Conservation (phyloP, 2,329 filamentous ascomycete genomes). For the Cercospora brassicicola region DNA sequence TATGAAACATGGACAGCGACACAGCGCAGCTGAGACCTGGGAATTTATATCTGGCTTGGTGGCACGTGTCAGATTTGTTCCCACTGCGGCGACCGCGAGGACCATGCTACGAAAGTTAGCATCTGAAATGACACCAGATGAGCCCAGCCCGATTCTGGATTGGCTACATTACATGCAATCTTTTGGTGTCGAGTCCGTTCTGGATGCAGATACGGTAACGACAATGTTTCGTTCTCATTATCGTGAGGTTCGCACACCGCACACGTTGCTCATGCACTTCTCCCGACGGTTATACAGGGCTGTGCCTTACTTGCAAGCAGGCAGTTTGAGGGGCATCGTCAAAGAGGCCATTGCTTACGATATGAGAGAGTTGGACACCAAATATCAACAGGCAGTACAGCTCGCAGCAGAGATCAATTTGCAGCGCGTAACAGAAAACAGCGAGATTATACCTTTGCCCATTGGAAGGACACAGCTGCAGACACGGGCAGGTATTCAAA, state of each 20-base stretch:
- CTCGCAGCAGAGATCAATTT: slow-evolving; percentile 12
- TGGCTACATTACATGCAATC: slow-evolving; percentile 30
- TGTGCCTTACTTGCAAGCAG: slow-evolving; percentile 25
- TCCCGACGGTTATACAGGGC: slow-evolving; percentile 26
- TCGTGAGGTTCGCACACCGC: slow-evolving; percentile 30
- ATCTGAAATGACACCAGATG: slow-evolving; percentile 13
- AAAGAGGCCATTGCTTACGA: slow-evolving; percentile 33
- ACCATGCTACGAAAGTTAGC: slow-evolving; percentile 32
- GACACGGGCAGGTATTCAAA: neutral
- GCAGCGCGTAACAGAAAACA: neutral
- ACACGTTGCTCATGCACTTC: slow-evolving; percentile 32
- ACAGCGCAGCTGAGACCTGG: slow-evolving; percentile 31
- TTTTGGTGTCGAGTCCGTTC: slow-evolving; percentile 20
- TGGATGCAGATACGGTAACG: slow-evolving; percentile 26
- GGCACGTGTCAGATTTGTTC: slow-evolving; percentile 26
- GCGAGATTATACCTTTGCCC: slow-evolving; percentile 19
- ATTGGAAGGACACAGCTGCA: neutral
- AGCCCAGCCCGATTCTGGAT: slow-evolving; percentile 22
- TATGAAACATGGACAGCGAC: slow-evolving; percentile 21
- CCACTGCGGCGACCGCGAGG: slow-evolving; percentile 29
- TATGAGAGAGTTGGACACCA: slow-evolving; percentile 24
- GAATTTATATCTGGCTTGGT: slow-evolving; percentile 31
- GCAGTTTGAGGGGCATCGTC: slow-evolving; percentile 25
- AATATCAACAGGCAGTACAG: neutral
- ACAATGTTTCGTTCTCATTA: slow-evolving; percentile 33